Evolutionary conservation across 441 rosid genomes (phyloP).

Genomic region (Theobroma grandiflorum): DNA sequence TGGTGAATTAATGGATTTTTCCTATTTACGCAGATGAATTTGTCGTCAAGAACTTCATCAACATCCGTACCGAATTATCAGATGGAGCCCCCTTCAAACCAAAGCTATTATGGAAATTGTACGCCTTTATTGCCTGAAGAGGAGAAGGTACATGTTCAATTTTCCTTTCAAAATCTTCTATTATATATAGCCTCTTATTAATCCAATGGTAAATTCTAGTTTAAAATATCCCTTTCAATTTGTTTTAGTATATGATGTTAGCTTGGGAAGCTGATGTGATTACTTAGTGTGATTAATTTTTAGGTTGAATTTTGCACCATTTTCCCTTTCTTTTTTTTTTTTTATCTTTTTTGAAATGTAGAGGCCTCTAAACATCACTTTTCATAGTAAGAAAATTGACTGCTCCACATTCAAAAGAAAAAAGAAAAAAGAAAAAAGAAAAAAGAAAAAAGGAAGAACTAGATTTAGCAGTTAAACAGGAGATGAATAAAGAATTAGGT

Average conservation of each 20-base stretch:
- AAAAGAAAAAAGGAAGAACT: not conserved
- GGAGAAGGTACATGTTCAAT: constrained; percentile 45
- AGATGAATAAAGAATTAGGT: not conserved
- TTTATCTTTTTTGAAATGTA: not conserved
- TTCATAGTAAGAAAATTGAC: not conserved
- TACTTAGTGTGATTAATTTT: not conserved
- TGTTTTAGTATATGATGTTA: not conserved
- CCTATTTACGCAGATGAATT: constrained; percentile 45
- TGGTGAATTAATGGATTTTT: not conserved
- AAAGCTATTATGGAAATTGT: constrained; percentile 48
- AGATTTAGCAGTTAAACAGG: not conserved
- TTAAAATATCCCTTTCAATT: not conserved
- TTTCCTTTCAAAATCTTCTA: not conserved
- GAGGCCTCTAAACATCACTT: not conserved
- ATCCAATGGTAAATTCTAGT: not conserved
- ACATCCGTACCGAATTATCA: constrained; percentile 46
- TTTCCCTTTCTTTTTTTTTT: not conserved
- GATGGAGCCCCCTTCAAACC: constrained; percentile 86
- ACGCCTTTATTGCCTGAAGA: constrained; percentile 41
- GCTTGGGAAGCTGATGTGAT: not conserved
- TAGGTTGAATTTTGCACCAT: not conserved
- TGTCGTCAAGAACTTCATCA: constrained; percentile 47
- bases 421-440: not conserved
- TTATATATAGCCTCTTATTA: not conserved
- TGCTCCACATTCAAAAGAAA: not conserved